Percentiles rank a stretch among this genome's conserved stretches.
Evolutionary conservation across 352 stramenopile species (phyloP).

Genomic region (Globisporangium orthogonon): DNA sequence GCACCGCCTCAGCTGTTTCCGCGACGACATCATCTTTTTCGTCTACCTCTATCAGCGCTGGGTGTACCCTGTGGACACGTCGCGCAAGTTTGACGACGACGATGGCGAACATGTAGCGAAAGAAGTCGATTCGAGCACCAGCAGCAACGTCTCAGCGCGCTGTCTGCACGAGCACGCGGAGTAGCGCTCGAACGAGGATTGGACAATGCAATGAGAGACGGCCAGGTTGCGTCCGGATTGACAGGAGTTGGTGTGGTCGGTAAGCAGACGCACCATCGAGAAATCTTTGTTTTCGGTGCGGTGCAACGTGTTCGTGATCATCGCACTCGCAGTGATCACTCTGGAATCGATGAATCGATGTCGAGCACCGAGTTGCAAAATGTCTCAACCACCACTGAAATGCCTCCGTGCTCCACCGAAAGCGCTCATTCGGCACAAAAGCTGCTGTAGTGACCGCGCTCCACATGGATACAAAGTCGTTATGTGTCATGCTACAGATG

Average conservation of each 20-base stretch:
- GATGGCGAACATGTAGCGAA: constrained; percentile 11
- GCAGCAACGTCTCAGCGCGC: background rate
- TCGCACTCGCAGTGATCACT: background rate
- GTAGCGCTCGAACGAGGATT: background rate
- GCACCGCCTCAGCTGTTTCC: constrained; percentile 85
- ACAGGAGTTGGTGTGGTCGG: too few relatives aligned
- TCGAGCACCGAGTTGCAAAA: background rate
- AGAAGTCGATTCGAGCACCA: background rate
- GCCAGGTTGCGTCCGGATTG: background rate
- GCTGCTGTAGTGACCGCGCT: background rate
- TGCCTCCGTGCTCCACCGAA: background rate
- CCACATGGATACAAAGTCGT: background rate
- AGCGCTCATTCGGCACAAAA: too few relatives aligned
- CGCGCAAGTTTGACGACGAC: constrained; percentile 38
- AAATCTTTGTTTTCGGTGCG: too few relatives aligned
- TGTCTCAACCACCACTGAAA: background rate
- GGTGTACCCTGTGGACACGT: constrained; percentile 83
- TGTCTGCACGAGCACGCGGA: background rate
- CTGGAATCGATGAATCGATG: background rate
- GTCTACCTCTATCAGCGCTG: constrained; percentile 90
- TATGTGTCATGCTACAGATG: background rate
- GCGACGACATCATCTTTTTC: constrained; percentile 89
- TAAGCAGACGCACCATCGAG: too few relatives aligned
- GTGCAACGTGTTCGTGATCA: background rate
- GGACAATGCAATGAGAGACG: too few relatives aligned